These are phyloP conservation scores for Tolypocladium ophioglossoides DNA, from an alignment of 2,329 filamentous ascomycete genomes.

Conservation along the genomic window DNA sequence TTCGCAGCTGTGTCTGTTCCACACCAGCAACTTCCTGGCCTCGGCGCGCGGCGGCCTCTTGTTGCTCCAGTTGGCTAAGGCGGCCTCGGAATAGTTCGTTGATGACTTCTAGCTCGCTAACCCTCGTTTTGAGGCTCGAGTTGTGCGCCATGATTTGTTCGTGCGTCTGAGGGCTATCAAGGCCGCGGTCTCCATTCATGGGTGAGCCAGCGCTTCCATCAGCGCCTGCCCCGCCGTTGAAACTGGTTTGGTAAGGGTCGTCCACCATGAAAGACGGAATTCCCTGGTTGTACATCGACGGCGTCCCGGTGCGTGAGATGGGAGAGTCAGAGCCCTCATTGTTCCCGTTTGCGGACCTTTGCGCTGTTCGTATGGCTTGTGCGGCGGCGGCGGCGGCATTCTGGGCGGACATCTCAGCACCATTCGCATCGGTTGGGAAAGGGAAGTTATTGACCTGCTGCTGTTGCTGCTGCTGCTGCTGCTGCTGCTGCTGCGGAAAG, in stretches of 20 bases:
- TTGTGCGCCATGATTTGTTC: conserved; percentile 74
- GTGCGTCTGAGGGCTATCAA: conserved; percentile 65
- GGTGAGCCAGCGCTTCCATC: conserved; percentile 40
- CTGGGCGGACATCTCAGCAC: conserved; percentile 43
- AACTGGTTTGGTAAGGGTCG: conserved; percentile 50
- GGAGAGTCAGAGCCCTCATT: conserved; percentile 69
- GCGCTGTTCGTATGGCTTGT: conserved; percentile 48
- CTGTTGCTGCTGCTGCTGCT: conserved; percentile 19
- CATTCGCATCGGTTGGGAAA: conserved; percentile 39
- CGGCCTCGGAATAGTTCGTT: conserved; percentile 71
- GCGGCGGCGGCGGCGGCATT: conserved; percentile 41
- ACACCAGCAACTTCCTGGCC: conserved; percentile 44
- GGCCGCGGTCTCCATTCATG: conserved; percentile 48
- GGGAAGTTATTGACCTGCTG: conserved; percentile 30
- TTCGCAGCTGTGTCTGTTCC: conserved; percentile 45
- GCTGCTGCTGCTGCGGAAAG: conserved; percentile 11
- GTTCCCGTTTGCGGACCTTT: conserved; percentile 62
- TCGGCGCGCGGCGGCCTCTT: conserved; percentile 57
- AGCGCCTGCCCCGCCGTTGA: conserved; percentile 26
- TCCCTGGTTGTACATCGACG: conserved; percentile 62
- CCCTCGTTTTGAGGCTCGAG: conserved; percentile 83
- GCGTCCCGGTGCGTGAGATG: conserved; percentile 69
- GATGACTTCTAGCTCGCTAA: conserved; percentile 92
- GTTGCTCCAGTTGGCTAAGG: conserved; percentile 69
- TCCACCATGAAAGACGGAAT: conserved; percentile 73